These are phyloP conservation scores for Tolypocladium paradoxum DNA, from an alignment of 2,329 filamentous ascomycete genomes.

Conservation along the genomic window DNA sequence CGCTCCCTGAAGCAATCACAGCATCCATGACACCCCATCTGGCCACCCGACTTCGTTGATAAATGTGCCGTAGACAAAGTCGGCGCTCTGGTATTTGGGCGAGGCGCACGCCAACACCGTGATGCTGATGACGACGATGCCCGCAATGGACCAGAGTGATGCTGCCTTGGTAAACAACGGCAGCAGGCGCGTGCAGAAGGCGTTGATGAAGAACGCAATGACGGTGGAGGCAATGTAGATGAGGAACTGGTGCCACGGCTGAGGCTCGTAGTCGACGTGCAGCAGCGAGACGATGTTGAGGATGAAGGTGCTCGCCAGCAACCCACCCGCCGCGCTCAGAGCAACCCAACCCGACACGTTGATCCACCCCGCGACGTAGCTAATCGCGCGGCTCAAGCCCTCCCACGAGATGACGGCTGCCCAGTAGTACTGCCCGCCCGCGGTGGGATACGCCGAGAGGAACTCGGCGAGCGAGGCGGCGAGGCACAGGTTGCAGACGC, in stretches of 20 bases:
- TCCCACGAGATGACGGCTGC: slow-evolving; percentile 54
- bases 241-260: slow-evolving; percentile 63
- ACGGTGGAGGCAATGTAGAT: slow-evolving; percentile 58
- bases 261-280: slow-evolving; percentile 41
- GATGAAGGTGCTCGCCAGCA: slow-evolving; percentile 57
- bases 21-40: slow-evolving; percentile 49
- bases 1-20: slow-evolving; percentile 42
- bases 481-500: slow-evolving; percentile 59
- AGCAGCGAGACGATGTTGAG: slow-evolving; percentile 54
- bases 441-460: slow-evolving; percentile 50
- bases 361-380: slow-evolving; percentile 65
- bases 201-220: slow-evolving; percentile 52
- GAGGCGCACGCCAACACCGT: slow-evolving; percentile 56
- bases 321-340: slow-evolving; percentile 55
- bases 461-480: slow-evolving; percentile 63
- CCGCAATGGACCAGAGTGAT: slow-evolving; percentile 59
- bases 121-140: slow-evolving; percentile 60
- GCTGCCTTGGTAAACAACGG: slow-evolving; percentile 58
- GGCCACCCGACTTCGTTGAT: slow-evolving; percentile 62
- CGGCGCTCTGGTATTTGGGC: slow-evolving; percentile 51
- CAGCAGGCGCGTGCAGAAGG: slow-evolving; percentile 44
- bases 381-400: slow-evolving; percentile 49
- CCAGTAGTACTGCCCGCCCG: slow-evolving; percentile 61
- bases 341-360: slow-evolving; percentile 63
- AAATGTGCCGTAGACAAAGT: slow-evolving; percentile 57